Conservation (phyloP, 768 basidiomycete species). For the Auriculariales sp. region DNA sequence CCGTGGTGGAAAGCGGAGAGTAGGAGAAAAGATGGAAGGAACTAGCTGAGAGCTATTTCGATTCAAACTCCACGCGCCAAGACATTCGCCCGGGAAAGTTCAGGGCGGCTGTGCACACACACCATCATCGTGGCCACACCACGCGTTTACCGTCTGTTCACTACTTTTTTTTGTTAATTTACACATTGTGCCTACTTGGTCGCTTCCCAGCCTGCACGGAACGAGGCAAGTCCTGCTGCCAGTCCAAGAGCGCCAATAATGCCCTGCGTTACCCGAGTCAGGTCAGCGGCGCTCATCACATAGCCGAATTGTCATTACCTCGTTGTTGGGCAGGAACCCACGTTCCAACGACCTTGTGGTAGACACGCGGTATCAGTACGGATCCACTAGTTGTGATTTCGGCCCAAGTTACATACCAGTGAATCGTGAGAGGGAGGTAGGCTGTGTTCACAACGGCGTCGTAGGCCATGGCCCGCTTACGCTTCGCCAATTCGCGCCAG, state of each 20-base stretch:
- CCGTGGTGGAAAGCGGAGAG: too few species aligned
- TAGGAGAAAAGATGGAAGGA: too few species aligned
- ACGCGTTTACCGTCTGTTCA: too few species aligned
- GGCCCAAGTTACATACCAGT: constrained; percentile 42
- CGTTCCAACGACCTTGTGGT: constrained; percentile 45
- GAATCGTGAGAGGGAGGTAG: constrained; percentile 70
- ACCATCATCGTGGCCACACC: too few species aligned
- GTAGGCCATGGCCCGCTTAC: constrained; percentile 56
- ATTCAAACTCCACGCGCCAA: too few species aligned
- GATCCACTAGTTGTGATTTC: neutral
- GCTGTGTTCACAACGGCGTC: constrained; percentile 59
- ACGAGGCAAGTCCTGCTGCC: constrained; percentile 41
- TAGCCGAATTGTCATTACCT: constrained; percentile 35
- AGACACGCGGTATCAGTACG: neutral
- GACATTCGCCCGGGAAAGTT: too few species aligned
- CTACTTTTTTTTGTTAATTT: too few species aligned
- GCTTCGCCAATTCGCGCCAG: constrained; percentile 31
- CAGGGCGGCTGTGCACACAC: too few species aligned
- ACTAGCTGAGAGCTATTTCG: too few species aligned
- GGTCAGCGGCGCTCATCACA: constrained; percentile 9
- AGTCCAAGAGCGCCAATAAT: constrained; percentile 28
- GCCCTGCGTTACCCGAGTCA: constrained; percentile 13
- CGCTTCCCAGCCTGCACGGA: constrained; percentile 59
- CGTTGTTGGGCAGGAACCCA: constrained; percentile 52
- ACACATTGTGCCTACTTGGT: too few species aligned